Conservation (phyloP, 805 yeast species). For the Kuraishia ogatae region DNA sequence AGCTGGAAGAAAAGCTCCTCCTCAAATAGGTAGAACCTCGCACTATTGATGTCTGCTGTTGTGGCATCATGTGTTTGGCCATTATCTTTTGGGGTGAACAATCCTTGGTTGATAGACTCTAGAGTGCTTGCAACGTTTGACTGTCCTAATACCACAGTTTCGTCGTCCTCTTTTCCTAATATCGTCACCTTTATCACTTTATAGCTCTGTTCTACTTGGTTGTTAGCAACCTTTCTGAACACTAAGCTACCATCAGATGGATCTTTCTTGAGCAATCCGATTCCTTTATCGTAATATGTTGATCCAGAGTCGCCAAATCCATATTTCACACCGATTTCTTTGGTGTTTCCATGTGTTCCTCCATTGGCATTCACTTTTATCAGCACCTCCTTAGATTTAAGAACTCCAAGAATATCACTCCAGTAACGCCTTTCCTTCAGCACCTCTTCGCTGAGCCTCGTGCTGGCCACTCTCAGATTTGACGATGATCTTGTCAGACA, state of each 20-base stretch:
- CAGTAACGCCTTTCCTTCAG: constrained; percentile 60
- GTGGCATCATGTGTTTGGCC: constrained; percentile 23
- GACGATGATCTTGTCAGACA: constrained; percentile 49
- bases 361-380: constrained; percentile 57
- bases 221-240: constrained; percentile 24
- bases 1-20: constrained; percentile 80
- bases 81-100: constrained; percentile 2
- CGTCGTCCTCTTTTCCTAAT: constrained; percentile 44
- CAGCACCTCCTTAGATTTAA: constrained; percentile 48
- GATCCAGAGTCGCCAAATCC: constrained; percentile 94
- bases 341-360: constrained; percentile 39
- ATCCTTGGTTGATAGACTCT: constrained; percentile 6
- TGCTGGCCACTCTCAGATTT: constrained; percentile 41
- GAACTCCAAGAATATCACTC: constrained; percentile 38
- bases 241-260: constrained; percentile 31
- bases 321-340: constrained; percentile 68
- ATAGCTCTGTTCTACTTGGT: constrained; percentile 25
- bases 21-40: constrained; percentile 74
- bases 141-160: constrained; percentile 50
- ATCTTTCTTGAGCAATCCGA: constrained; percentile 58
- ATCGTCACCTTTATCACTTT: constrained; percentile 54
- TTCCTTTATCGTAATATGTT: constrained; percentile 60
- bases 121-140: constrained; percentile 23
- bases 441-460: constrained; percentile 44
- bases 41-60: constrained; percentile 50